Evolutionary conservation across 768 basidiomycete species (phyloP), one percentile per base, ranked within the genome.

Genomic region (Mycena crocata): DNA sequence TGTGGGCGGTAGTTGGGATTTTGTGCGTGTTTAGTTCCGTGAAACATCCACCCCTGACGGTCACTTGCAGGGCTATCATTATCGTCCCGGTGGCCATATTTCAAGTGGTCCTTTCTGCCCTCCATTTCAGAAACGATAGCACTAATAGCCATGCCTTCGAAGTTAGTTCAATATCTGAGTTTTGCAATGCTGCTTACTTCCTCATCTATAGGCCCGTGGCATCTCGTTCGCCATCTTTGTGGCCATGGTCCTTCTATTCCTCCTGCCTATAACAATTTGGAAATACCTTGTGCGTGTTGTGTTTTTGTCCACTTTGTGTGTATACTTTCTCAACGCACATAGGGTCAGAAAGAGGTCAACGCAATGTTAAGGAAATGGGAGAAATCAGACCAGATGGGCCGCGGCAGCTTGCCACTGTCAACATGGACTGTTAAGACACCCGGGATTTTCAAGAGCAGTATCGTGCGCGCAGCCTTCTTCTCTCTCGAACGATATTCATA

Each of bases 221-320:
- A 75, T 80, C 37, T 73, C 76, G 23, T 65, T 85, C 37, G 81
- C 70, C 8, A 71, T 81, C 28, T 79, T 77, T 26, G n/a, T 86
- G 49, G 84, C 73, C 19, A 71, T 79, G 23, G 65, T 81, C 57
- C 28, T 82, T 28, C 42, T 86, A 54, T 78, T 86, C 71, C 72
- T 77, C 48, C 42, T 75, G 4, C 87, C 87, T 8, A 72, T 86
- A 44, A 48, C 79, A 42, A 45, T 82, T 26, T 88, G 86, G 86
- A 88, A 89, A 67, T 78, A 72, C 35, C 65, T 78, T 59, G 80
- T 82, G 44, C 42, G 83, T 80, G n/a, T 32, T 39, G 44, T 34
- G 10, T 23, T 50, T 55, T 35, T 23, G 10, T 31, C 19, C 4
- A n/a, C 58, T 48, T 13, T 7, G 24, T 19, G 24, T 39, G 1